These are phyloP conservation scores for Rubia peregrina DNA, from an alignment of 305 asterid species.

Conservation along the genomic window DNA sequence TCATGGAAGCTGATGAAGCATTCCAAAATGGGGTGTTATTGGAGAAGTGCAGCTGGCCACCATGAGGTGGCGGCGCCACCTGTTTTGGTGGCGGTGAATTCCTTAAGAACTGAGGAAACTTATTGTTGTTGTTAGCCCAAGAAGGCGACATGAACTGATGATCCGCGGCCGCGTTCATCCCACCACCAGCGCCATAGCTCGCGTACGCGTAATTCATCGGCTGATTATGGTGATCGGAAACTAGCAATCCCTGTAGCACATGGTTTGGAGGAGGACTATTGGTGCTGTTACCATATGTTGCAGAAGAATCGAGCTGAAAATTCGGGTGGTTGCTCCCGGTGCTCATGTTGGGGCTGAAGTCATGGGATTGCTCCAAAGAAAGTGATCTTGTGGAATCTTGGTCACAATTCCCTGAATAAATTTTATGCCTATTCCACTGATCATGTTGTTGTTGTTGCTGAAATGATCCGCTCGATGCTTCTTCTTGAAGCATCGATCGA, in stretches of 20 bases:
- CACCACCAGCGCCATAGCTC: not conserved
- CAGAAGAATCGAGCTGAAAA: constrained; percentile 50
- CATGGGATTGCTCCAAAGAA: constrained; percentile 42
- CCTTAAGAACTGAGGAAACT: constrained; percentile 49
- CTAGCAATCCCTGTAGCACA: constrained; percentile 32
- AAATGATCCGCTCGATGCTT: constrained; percentile 32
- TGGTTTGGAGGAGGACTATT: constrained; percentile 7
- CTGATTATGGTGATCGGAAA: constrained; percentile 35
- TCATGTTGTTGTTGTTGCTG: constrained; percentile 36
- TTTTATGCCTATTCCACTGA: constrained; percentile 44
- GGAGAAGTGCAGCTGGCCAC: constrained; percentile 57
- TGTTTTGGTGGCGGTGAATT: constrained; percentile 45
- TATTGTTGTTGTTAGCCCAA: constrained; percentile 27
- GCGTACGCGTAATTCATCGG: constrained; percentile 36
- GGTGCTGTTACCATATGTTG: constrained; percentile 25
- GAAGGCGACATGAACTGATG: constrained; percentile 32
- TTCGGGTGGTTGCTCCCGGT: constrained; percentile 32
- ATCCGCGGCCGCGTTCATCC: not conserved
- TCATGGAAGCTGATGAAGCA: constrained; percentile 44
- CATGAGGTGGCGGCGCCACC: not conserved
- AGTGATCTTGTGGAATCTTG: constrained; percentile 39
- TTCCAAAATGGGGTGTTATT: constrained; percentile 80
- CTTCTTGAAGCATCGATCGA: constrained; percentile 62
- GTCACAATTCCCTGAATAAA: constrained; percentile 42
- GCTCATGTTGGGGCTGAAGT: constrained; percentile 37